A percentile compares a stretch with the other conserved stretches of the same genome.
Evolutionary conservation across 2,329 filamentous ascomycete genomes (phyloP).

Genomic region (Rhytidhysteron rufulum): DNA sequence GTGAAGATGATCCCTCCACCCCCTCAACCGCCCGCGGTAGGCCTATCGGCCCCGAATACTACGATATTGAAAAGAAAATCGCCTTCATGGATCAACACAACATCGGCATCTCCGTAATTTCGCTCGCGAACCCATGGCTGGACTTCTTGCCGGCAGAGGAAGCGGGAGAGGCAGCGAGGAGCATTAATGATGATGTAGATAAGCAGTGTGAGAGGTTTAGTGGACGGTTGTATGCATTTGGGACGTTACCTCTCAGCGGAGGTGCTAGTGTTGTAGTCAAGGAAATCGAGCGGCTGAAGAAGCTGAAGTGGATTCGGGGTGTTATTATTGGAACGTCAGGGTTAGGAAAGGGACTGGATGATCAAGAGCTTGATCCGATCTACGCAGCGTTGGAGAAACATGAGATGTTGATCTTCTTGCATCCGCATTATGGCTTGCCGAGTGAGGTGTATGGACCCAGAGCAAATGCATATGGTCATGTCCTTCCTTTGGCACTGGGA

Average conservation of each 20-base stretch:
- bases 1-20: constrained; percentile 52
- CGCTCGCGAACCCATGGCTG: constrained; percentile 89
- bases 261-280: constrained; percentile 56
- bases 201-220: constrained; percentile 63
- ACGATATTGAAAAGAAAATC: constrained; percentile 73
- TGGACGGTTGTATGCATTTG: constrained; percentile 77
- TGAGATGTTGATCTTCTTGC: constrained; percentile 70
- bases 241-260: constrained; percentile 72
- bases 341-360: constrained; percentile 75
- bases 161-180: constrained; percentile 59
- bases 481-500: constrained; percentile 77
- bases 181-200: constrained; percentile 76
- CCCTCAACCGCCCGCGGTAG: constrained; percentile 62
- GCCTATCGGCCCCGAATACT: constrained; percentile 80
- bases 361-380: constrained; percentile 67
- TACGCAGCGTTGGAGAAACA: constrained; percentile 65
- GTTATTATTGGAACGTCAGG: constrained; percentile 85
- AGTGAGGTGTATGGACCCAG: constrained; percentile 73
- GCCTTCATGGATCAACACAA: constrained; percentile 82
- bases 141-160: constrained; percentile 68
- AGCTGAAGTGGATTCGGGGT: constrained; percentile 69
- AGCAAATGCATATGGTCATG: constrained; percentile 75
- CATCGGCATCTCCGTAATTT: constrained; percentile 81
- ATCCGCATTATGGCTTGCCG: constrained; percentile 89
- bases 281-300: constrained; percentile 61